These are phyloP conservation scores for Westerdykella sp. DNA, from an alignment of 2,329 filamentous ascomycete species.

Conservation along the genomic window DNA sequence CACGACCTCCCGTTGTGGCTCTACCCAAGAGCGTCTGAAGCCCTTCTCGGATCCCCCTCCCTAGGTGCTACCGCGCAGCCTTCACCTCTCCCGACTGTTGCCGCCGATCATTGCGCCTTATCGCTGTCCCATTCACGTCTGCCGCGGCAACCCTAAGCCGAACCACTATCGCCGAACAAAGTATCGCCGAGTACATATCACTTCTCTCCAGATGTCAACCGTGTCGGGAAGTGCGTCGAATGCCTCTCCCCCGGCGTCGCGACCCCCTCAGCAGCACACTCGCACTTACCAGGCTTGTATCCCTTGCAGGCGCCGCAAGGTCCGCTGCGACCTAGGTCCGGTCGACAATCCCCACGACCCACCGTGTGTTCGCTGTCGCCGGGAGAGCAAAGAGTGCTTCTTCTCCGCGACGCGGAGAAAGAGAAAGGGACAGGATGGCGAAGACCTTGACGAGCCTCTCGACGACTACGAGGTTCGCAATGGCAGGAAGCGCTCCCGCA, in stretches of 20 bases:
- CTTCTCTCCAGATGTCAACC: constrained; percentile 11
- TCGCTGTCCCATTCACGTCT: neutral
- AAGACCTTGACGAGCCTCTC: constrained; percentile 40
- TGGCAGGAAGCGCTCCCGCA: constrained; percentile 61
- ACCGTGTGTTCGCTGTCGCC: constrained; percentile 85
- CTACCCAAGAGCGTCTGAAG: no score
- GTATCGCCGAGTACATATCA: neutral
- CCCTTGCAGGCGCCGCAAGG: constrained; percentile 52
- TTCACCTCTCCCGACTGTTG: no score
- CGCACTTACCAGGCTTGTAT: constrained; percentile 45
- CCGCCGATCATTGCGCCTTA: no score
- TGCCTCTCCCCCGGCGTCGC: constrained; percentile 18
- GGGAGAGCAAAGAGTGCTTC: constrained; percentile 94
- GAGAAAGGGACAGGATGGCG: constrained; percentile 61
- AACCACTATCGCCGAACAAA: constrained; percentile 1
- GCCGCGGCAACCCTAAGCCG: constrained; percentile 11
- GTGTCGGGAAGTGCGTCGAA: constrained; percentile 14
- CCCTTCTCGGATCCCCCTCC: no score
- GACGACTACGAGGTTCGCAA: constrained; percentile 65
- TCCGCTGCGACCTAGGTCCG: constrained; percentile 55
- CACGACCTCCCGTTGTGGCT: no score
- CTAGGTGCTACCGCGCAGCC: no score
- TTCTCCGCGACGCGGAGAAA: constrained; percentile 94
- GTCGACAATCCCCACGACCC: constrained; percentile 93
- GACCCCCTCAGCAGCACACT: constrained; percentile 21